Evolutionary conservation across 306 rosid genomes (phyloP).

Genomic region (peach (Prunus persica)): Prunus_persica_NCBIv2 NC_034010.1:28857501-28858000

Average conservation of each 20-base stretch:
- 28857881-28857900: background rate
- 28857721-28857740: constrained; percentile 21
- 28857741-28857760: background rate
- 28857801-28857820: background rate
- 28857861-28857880: background rate
- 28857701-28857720: constrained; percentile 83
- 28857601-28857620: constrained; percentile 91
- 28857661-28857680: constrained; percentile 84
- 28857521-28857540: constrained; percentile 90
- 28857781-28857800: background rate
- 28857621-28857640: constrained; percentile 79
- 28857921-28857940: too few relatives aligned
- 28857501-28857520: constrained; percentile 44
- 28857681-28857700: constrained; percentile 57
- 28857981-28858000: background rate
- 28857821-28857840: background rate
- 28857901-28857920: background rate
- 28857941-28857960: too few relatives aligned
- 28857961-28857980: too few relatives aligned
- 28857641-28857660: constrained; percentile 66
- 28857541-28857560: constrained; percentile 90
- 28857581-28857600: constrained; percentile 90
- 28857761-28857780: background rate
- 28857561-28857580: constrained; percentile 75
- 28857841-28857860: background rate